Conservation (phyloP, 345 rosid genomes). For the Hirschfeldia incana region DNA sequence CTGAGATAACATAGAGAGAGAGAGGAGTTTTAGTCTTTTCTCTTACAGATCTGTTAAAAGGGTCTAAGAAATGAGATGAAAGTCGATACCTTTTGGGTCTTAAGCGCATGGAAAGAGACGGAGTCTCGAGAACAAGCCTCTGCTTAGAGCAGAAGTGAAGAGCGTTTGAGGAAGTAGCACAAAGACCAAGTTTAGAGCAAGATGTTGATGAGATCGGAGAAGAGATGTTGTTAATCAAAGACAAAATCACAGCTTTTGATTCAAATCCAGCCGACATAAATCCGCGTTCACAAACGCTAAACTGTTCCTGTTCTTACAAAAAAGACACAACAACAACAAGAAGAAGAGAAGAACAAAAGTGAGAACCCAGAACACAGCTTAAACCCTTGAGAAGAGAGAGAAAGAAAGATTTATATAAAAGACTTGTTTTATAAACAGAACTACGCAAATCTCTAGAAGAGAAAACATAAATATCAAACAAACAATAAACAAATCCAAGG, state of each 20-base stretch:
- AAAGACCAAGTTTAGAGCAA: constrained; percentile 4
- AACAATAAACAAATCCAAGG: not conserved
- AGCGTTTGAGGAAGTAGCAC: constrained; percentile 32
- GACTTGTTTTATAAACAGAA: constrained; percentile 27
- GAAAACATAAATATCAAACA: not conserved
- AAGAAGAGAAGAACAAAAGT: not conserved
- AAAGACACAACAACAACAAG: not conserved
- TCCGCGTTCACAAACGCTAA: constrained; percentile 41
- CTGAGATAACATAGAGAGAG: constrained; percentile 41
- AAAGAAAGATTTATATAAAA: constrained; percentile 1
- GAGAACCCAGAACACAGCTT: constrained; percentile 26
- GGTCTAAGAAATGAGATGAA: not conserved
- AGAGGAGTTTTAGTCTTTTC: not conserved
- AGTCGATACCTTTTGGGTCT: constrained; percentile 57
- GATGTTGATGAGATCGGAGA: constrained; percentile 20
- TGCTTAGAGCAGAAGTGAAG: constrained; percentile 67
- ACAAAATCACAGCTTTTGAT: constrained; percentile 66
- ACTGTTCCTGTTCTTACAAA: constrained; percentile 28
- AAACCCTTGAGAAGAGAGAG: constrained; percentile 38
- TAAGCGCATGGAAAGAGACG: constrained; percentile 93
- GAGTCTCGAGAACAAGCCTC: constrained; percentile 53
- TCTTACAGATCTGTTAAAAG: not conserved
- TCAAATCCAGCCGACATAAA: constrained; percentile 90
- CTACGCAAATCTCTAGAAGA: constrained; percentile 40
- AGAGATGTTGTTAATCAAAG: constrained; percentile 60